Conservation (phyloP, 331 rosid species). For the Dryas integrifolia region DNA sequence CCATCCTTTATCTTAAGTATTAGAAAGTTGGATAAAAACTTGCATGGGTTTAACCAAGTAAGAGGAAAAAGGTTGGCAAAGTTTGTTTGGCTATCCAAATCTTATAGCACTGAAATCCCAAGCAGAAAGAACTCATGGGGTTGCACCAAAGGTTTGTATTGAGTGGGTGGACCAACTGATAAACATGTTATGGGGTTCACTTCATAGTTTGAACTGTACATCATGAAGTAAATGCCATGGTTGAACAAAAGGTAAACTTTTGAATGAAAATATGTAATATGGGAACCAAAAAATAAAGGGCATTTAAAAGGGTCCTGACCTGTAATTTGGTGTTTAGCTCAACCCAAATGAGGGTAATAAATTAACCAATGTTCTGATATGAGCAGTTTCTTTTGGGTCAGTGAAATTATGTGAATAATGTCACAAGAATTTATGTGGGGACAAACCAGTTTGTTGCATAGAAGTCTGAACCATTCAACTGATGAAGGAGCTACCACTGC, state of each 20-base stretch:
- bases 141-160: constrained; percentile 3
- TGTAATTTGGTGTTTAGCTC: background rate
- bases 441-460: background rate
- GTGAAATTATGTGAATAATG: constrained; percentile 8
- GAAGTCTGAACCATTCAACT: background rate
- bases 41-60: constrained; percentile 12
- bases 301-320: background rate
- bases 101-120: background rate
- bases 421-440: background rate
- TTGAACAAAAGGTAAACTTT: constrained; percentile 2
- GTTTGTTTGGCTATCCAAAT: constrained; percentile 16
- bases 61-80: background rate
- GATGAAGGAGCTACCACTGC: background rate
- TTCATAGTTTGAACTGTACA: background rate
- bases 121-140: background rate
- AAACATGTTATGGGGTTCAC: background rate
- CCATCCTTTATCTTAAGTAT: background rate
- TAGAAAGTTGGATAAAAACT: background rate
- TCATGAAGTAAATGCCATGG: background rate
- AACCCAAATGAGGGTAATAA: background rate
- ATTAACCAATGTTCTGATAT: background rate
- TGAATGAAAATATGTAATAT: background rate
- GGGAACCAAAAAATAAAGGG: background rate
- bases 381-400: background rate
- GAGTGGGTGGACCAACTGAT: background rate